These are phyloP conservation scores for Moricandia moricandioides DNA, from an alignment of 345 rosid species.

Conservation along the genomic window DNA sequence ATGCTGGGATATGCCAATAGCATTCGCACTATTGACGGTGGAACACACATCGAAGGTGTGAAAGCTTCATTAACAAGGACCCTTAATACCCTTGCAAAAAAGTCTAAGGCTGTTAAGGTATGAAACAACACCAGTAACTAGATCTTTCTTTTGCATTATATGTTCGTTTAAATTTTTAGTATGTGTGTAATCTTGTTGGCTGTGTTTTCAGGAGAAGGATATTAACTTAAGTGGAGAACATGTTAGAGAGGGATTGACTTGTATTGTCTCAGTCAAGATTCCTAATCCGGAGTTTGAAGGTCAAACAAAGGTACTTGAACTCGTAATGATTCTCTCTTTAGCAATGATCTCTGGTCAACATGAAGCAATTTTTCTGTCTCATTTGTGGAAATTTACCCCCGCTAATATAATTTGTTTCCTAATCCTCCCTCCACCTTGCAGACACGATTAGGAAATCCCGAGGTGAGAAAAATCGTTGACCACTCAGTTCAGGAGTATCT, in stretches of 20 bases:
- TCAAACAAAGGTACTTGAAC: conserved; percentile 76
- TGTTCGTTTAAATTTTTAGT: not conserved
- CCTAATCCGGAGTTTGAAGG: conserved; percentile 99
- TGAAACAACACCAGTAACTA: conserved; percentile 11
- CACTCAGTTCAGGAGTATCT: conserved; percentile 94
- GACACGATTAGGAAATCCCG: conserved; percentile 99
- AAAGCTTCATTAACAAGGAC: conserved; percentile 91
- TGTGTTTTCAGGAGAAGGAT: conserved; percentile 75
- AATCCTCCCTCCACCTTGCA: conserved; percentile 31
- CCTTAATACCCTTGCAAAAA: conserved; percentile 80
- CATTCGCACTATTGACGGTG: conserved; percentile 94
- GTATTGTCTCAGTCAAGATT: conserved; percentile 93
- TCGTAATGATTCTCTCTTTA: conserved; percentile 16
- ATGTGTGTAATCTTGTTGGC: not conserved
- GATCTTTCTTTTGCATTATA: not conserved
- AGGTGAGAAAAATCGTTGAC: conserved; percentile 90
- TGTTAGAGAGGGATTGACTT: conserved; percentile 95
- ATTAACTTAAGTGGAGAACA: conserved; percentile 88
- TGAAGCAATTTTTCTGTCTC: not conserved
- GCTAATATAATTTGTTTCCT: conserved; percentile 11
- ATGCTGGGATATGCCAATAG: conserved; percentile 94
- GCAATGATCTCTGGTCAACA: not conserved
- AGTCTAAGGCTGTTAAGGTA: conserved; percentile 83
- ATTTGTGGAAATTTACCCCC: not conserved
- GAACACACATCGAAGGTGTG: conserved; percentile 93